Evolutionary conservation across 2,329 filamentous ascomycete species (phyloP).

Genomic region (Botrytis pseudocinerea): DNA sequence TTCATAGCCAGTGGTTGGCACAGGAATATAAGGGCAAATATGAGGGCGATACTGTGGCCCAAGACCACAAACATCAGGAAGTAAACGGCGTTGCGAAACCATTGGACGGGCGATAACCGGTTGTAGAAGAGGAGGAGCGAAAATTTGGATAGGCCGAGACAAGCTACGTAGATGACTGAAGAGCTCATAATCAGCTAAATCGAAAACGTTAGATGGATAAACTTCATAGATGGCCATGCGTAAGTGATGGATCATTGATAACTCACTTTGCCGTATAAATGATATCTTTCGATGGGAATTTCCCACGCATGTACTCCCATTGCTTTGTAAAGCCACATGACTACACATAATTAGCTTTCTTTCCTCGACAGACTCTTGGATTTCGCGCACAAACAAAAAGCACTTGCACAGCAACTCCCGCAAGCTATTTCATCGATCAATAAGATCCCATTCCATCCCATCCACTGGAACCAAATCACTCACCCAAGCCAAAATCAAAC

Average conservation of each 20-base stretch:
- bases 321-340: background rate
- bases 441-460: background rate
- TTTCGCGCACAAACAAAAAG: constrained; percentile 2
- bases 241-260: background rate
- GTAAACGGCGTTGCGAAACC: constrained; percentile 5
- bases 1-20: constrained; percentile 6
- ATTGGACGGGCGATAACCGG: constrained; percentile 8
- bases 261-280: constrained; percentile 12
- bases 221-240: background rate
- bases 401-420: constrained; percentile 1
- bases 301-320: constrained; percentile 15
- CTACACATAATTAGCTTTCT: background rate
- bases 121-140: constrained; percentile 19
- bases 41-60: constrained; percentile 9
- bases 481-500: constrained; percentile 19
- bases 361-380: no score
- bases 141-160: constrained; percentile 19
- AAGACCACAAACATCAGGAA: constrained; percentile 13
- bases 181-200: constrained; percentile 16
- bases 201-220: background rate
- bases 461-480: background rate
- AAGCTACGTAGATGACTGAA: constrained; percentile 12
- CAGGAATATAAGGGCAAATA: constrained; percentile 8
- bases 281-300: constrained; percentile 2
- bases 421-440: constrained; percentile 3